These are phyloP conservation scores for Blastobotrys attinorum DNA, from an alignment of 805 yeast genomes.

Conservation along the genomic window DNA sequence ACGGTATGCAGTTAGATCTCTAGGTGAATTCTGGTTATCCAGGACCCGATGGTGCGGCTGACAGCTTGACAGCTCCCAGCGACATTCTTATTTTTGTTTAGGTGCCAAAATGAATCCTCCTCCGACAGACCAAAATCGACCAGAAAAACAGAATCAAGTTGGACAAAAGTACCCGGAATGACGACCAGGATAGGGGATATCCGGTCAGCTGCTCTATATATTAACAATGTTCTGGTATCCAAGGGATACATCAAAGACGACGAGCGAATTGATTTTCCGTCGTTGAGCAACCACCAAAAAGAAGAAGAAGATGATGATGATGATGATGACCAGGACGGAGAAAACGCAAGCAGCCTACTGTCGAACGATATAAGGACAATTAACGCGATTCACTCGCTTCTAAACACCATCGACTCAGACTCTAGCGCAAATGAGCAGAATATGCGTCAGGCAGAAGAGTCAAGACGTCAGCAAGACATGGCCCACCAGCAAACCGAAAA, in stretches of 20 bases:
- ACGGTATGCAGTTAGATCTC: no score
- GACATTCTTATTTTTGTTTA: no score
- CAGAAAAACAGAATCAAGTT: no score
- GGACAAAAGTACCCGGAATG: background rate
- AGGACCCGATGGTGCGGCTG: no score
- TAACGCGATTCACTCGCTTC: slow-evolving; percentile 20
- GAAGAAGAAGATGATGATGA: slow-evolving; percentile 2
- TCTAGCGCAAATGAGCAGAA: slow-evolving; percentile 9
- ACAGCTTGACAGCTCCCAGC: no score
- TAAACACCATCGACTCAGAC: slow-evolving; percentile 17
- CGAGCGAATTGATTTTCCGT: slow-evolving; percentile 14
- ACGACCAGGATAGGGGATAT: slow-evolving; percentile 7
- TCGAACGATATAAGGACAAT: slow-evolving; percentile 18
- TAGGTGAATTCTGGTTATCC: no score
- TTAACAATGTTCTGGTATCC: slow-evolving; percentile 19
- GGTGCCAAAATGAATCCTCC: no score
- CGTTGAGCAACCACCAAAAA: background rate
- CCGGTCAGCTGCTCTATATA: slow-evolving; percentile 16
- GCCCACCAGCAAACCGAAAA: slow-evolving; percentile 1
- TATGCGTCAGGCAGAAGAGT: slow-evolving; percentile 7
- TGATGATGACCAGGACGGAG: background rate
- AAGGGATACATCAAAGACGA: slow-evolving; percentile 18
- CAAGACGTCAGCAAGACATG: slow-evolving; percentile 9
- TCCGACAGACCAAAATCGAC: no score
- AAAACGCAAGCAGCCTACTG: background rate